These are phyloP conservation scores for Reutealis trisperma DNA, from an alignment of 345 rosid genomes.

Conservation along the genomic window DNA sequence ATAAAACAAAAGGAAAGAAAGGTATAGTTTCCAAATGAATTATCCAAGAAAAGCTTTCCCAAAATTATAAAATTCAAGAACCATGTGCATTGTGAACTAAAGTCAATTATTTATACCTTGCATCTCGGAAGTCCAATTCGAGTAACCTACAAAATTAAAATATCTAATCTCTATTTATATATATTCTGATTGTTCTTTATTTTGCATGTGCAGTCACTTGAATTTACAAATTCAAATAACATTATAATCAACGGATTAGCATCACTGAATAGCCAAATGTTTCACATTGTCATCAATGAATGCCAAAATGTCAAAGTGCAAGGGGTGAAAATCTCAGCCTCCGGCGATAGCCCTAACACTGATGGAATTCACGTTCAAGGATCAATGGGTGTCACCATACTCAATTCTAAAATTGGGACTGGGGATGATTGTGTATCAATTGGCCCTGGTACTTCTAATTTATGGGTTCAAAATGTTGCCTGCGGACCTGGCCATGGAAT, in stretches of 20 bases:
- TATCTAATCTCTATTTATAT: background rate
- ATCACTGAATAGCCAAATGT: constrained; percentile 63
- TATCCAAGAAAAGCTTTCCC: too few species aligned
- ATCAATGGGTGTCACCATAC: constrained; percentile 51
- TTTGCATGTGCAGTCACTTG: constrained; percentile 40
- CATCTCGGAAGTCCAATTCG: too few species aligned
- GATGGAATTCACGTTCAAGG: constrained; percentile 68
- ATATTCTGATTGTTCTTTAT: background rate
- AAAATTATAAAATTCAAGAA: too few species aligned
- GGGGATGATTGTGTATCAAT: constrained; percentile 87
- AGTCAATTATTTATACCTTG: too few species aligned
- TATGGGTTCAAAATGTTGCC: constrained; percentile 50
- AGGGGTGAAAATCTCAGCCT: constrained; percentile 50
- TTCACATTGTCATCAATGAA: constrained; percentile 54
- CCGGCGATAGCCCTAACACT: constrained; percentile 68
- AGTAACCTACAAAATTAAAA: too few species aligned
- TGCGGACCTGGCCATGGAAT: constrained; percentile 88
- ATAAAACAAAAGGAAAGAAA: too few species aligned
- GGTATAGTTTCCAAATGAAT: too few species aligned
- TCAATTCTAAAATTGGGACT: constrained; percentile 58
- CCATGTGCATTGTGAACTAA: too few species aligned
- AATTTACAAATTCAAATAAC: constrained; percentile 52
- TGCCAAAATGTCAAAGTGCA: constrained; percentile 55
- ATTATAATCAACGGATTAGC: constrained; percentile 50
- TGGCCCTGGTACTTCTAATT: constrained; percentile 57